These are phyloP conservation scores for Pythium biforme DNA, from an alignment of 352 stramenopile species.

Conservation along the genomic window DNA sequence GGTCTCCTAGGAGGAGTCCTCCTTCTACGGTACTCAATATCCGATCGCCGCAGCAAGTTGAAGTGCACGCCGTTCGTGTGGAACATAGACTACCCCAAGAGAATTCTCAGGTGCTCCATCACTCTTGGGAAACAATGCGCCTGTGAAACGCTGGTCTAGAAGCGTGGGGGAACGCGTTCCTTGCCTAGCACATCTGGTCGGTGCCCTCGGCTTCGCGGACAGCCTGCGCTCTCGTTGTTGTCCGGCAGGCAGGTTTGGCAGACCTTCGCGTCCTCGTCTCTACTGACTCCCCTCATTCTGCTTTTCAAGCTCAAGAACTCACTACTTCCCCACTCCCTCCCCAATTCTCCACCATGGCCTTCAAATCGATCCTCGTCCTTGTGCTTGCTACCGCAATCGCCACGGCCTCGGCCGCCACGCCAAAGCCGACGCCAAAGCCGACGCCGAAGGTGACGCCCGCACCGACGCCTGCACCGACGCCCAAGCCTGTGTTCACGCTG, in stretches of 20 bases:
- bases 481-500: slow-evolving; percentile 11
- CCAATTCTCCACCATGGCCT: not conserved
- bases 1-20: not conserved
- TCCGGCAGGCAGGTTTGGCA: no score
- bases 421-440: no score
- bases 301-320: not conserved
- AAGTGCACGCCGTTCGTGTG: not conserved
- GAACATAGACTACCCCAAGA: no score
- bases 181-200: no score
- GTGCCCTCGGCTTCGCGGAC: no score
- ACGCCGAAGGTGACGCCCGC: not conserved
- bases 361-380: not conserved
- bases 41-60: not conserved
- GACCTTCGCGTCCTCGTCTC: not conserved
- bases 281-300: not conserved
- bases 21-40: not conserved
- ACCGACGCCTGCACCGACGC: not conserved
- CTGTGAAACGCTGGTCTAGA: no score
- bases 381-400: not conserved
- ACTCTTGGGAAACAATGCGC: no score
- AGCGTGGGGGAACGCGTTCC: no score
- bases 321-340: slow-evolving; percentile 12
- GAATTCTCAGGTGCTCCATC: no score
- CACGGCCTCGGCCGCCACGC: not conserved
- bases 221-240: no score